phyloP scores from a whole-genome alignment of 2,329 filamentous ascomycete species.

The Clonostachys rhizophaga region DNA sequence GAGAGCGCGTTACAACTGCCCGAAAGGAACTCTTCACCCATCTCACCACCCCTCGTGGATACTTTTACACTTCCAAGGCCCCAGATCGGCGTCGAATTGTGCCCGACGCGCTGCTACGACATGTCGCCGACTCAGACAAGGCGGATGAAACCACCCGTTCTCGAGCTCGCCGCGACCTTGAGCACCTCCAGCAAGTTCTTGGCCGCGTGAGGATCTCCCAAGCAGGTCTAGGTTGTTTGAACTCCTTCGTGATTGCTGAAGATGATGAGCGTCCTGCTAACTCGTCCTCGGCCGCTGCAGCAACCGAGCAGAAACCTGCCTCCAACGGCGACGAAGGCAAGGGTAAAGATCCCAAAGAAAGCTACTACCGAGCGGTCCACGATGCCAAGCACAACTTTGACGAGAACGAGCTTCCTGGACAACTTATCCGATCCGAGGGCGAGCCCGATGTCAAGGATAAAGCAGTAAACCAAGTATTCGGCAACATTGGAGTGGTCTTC shows the following conservation, averaged over 20 bases:
- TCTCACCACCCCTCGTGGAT: constrained; percentile 22
- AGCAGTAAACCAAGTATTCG: constrained; percentile 41
- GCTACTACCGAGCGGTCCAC: constrained; percentile 35
- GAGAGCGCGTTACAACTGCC: constrained; percentile 18
- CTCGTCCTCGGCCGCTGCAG: no score
- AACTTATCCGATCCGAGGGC: constrained; percentile 34
- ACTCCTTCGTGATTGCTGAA: background rate
- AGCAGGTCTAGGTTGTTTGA: constrained; percentile 4
- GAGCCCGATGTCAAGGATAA: constrained; percentile 31
- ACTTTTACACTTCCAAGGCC: constrained; percentile 7
- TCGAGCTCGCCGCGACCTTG: constrained; percentile 29
- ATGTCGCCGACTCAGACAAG: constrained; percentile 26
- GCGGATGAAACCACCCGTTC: constrained; percentile 30
- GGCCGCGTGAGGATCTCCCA: constrained; percentile 15
- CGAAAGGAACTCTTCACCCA: constrained; percentile 26
- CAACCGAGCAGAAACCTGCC: constrained; percentile 10
- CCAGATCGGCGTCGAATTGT: constrained; percentile 21
- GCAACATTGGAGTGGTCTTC: constrained; percentile 43
- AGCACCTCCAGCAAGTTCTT: constrained; percentile 27
- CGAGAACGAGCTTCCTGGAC: constrained; percentile 33
- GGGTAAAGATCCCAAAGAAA: constrained; percentile 10
- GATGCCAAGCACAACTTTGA: constrained; percentile 30
- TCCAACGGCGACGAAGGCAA: constrained; percentile 6
- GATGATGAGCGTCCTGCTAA: background rate
- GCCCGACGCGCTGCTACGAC: constrained; percentile 29